A percentile compares a stretch with the other conserved stretches of the same genome.
These are phyloP conservation scores for Thielaviopsis musarum DNA, from an alignment of 2,329 filamentous ascomycete species.

Conservation along the genomic window DNA sequence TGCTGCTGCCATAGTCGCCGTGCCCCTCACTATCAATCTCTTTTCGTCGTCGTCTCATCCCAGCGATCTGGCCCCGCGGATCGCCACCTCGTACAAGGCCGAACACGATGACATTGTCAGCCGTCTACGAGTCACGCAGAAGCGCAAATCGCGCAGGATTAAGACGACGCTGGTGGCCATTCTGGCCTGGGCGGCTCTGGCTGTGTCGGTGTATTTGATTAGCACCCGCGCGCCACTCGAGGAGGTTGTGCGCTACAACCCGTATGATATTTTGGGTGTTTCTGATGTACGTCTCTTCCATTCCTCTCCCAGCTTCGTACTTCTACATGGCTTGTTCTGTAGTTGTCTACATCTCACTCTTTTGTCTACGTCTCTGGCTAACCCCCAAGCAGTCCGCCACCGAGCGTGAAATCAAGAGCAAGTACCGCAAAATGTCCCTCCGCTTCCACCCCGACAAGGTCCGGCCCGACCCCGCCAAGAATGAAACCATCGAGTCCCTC, in stretches of 20 bases:
- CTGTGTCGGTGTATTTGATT: conserved; percentile 84
- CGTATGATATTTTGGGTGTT: conserved; percentile 84
- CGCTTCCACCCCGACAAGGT: conserved; percentile 90
- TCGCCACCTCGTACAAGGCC: conserved; percentile 48
- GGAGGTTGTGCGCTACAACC: conserved; percentile 69
- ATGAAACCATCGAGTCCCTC: conserved; percentile 70
- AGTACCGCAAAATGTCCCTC: conserved; percentile 74
- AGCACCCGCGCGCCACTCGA: conserved; percentile 25
- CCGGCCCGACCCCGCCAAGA: conserved; percentile 65
- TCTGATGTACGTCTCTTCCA: conserved; percentile 43
- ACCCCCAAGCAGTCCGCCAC: conserved; percentile 43
- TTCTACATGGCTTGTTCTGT: no score
- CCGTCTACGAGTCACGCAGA: conserved; percentile 66
- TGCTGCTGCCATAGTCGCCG: conserved; percentile 67
- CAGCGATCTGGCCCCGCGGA: not conserved
- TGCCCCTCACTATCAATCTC: conserved; percentile 79
- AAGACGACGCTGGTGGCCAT: conserved; percentile 68
- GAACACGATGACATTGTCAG: conserved; percentile 73
- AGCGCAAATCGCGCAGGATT: conserved; percentile 73
- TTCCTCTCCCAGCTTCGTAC: not conserved
- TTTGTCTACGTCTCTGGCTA: conserved; percentile 3
- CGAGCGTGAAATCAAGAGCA: conserved; percentile 82
- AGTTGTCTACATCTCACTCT: not conserved
- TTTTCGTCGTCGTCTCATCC: conserved; percentile 23
- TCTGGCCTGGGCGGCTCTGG: conserved; percentile 68